phyloP scores from a whole-genome alignment of 352 stramenopile genomes.

The Phytopythium cucurbitacearum region DNA sequence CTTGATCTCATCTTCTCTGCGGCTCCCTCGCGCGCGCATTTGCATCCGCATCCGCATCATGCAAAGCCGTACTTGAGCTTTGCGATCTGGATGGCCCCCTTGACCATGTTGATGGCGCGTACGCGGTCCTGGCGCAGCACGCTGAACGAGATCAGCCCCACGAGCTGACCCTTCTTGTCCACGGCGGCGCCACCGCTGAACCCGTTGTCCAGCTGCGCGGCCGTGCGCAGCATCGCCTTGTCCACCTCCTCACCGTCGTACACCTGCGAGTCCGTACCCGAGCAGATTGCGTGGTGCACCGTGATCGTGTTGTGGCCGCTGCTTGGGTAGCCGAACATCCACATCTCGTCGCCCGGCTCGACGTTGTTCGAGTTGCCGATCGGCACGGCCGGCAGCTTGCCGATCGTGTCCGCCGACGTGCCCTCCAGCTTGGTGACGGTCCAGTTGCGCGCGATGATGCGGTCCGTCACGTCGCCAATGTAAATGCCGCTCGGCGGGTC shows the following conservation, averaged over 20 bases:
- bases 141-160: constrained; percentile 85
- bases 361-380: constrained; percentile 89
- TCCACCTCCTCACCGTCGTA: constrained; percentile 82
- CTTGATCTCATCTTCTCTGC: not conserved
- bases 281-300: constrained; percentile 88
- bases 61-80: constrained; percentile 75
- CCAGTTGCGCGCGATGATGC: constrained; percentile 83
- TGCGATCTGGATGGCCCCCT: constrained; percentile 77
- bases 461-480: constrained; percentile 85
- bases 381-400: constrained; percentile 67
- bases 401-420: constrained; percentile 61
- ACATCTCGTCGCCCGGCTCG: constrained; percentile 86
- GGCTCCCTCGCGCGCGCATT: too few relatives aligned
- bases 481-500: constrained; percentile 84
- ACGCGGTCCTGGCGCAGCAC: constrained; percentile 83
- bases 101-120: constrained; percentile 88
- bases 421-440: constrained; percentile 76
- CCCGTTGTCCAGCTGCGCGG: constrained; percentile 81
- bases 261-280: constrained; percentile 81
- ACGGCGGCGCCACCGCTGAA: constrained; percentile 83
- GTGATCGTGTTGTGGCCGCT: constrained; percentile 89
- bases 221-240: constrained; percentile 85
- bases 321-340: constrained; percentile 89
- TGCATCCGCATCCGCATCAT: constrained; percentile 15
- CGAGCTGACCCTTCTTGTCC: constrained; percentile 82